Evolutionary conservation across 192 early-diverging fungal genomes (phyloP), one percentile per base, ranked within the genome.

Genomic region (Obelidium mucronatum): DNA sequence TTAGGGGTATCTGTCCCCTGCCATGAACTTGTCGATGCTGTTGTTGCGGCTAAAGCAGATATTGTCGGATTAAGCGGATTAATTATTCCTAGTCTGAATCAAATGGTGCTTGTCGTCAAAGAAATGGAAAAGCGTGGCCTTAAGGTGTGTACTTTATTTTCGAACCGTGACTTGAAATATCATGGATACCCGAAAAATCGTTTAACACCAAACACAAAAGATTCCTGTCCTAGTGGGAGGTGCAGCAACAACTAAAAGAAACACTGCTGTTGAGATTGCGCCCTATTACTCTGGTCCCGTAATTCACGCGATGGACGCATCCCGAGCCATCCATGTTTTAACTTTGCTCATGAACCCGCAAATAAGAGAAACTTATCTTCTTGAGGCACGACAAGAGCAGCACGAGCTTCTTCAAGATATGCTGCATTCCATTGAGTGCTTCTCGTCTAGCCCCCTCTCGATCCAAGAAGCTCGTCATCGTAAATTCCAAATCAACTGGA

Each of bases 181-280:
- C 11, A 48, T 48, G 44, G 44, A 48, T 6, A 48, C 44, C n/a
- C n/a, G n/a, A n/a, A n/a, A 19, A 48, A 19, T 48, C 19, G 44
- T 48, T 44, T 48, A 6, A 15, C 8, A 48, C 19, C 19, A 48
- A 19, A 15, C 19, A 19, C 19, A 15, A 48, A 48, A 48, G 44
- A 90, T 93, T 17, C 96, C 96, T n/a, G 84, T 97, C 75, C 80
- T 97, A 8, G 95, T 97, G 71, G 96, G 96, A 61, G 96, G 96
- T 37, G 96, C 96, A 1, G 96, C 96, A 0, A 97, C 96, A 2
- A 93, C 92, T 70, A 96, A 95, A 80, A 94, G 93, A 61, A 95
- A 97, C 81, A 96, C 96, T 0, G 95, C 95, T 1, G 95, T 97
- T 37, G 96, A 96, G 81, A 96, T 97, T 76, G 91, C 94, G 0